Conservation (phyloP, 345 rosid genomes). For the Arabis alpina region DNA sequence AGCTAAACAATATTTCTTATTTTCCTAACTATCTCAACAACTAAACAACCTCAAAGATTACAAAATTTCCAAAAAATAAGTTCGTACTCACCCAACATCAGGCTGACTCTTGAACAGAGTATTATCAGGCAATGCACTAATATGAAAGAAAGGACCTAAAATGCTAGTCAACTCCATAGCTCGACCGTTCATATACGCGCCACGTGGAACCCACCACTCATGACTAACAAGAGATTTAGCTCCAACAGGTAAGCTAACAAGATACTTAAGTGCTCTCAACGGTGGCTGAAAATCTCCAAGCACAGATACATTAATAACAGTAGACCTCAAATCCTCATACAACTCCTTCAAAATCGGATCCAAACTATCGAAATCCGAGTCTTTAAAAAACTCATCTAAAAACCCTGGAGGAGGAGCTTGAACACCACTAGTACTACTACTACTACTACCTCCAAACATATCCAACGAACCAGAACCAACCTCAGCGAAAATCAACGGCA, state of each 20-base stretch:
- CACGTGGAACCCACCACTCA: slow-evolving; percentile 94
- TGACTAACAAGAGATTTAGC: slow-evolving; percentile 85
- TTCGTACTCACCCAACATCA: slow-evolving; percentile 85
- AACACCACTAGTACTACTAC: slow-evolving; percentile 42
- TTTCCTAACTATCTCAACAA: slow-evolving; percentile 5
- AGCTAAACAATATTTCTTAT: slow-evolving; percentile 2
- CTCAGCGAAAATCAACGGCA: slow-evolving; percentile 72
- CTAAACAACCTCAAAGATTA: slow-evolving; percentile 8
- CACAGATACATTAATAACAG: slow-evolving; percentile 72
- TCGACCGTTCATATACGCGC: slow-evolving; percentile 83
- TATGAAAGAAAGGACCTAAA: slow-evolving; percentile 93
- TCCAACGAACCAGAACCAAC: slow-evolving; percentile 58
- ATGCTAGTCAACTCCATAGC: slow-evolving; percentile 97
- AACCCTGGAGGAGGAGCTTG: slow-evolving; percentile 84
- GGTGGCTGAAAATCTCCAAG: slow-evolving; percentile 94
- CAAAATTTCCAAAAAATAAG: slow-evolving; percentile 2
- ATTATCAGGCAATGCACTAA: slow-evolving; percentile 90
- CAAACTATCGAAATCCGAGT: slow-evolving; percentile 79
- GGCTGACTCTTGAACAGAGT: slow-evolving; percentile 87
- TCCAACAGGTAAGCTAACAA: slow-evolving; percentile 71
- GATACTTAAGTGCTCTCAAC: slow-evolving; percentile 72
- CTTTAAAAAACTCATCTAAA: slow-evolving; percentile 78
- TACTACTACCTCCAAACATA: slow-evolving; percentile 50
- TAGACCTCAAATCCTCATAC: slow-evolving; percentile 91
- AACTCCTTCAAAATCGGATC: slow-evolving; percentile 76